Percentiles rank a stretch among this genome's conserved stretches.
Conservation (phyloP, 2,329 filamentous ascomycete genomes). For the Exophiala sideris region DNA sequence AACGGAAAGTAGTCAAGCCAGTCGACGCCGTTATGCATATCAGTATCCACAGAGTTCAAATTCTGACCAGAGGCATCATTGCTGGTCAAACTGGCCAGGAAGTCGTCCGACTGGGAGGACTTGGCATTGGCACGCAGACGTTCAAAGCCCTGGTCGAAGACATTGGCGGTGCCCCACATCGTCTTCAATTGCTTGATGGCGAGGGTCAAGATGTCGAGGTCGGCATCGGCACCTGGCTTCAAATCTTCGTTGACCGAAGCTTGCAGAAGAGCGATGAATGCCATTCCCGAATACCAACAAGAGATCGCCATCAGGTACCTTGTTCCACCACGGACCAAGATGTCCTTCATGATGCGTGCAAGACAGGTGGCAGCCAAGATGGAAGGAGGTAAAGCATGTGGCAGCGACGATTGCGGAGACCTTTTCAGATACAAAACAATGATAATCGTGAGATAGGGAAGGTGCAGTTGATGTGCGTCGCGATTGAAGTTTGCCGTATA, state of each 20-base stretch:
- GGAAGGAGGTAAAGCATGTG: slow-evolving; percentile 37
- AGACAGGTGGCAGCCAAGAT: slow-evolving; percentile 41
- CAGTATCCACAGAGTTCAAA: not conserved
- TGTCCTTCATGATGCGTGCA: slow-evolving; percentile 39
- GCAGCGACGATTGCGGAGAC: slow-evolving; percentile 35
- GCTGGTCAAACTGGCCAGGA: not conserved
- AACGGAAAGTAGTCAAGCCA: slow-evolving; percentile 38
- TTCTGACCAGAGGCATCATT: not conserved
- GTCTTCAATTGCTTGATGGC: slow-evolving; percentile 35
- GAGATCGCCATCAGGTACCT: slow-evolving; percentile 40
- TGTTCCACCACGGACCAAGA: slow-evolving; percentile 34
- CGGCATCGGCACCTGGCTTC: slow-evolving; percentile 34
- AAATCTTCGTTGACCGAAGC: slow-evolving; percentile 36
- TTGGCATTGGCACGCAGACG: slow-evolving; percentile 24
- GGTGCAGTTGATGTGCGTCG: slow-evolving; percentile 42
- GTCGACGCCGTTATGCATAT: slow-evolving; percentile 28
- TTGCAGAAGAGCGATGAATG: slow-evolving; percentile 42
- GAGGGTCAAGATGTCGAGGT: slow-evolving; percentile 34
- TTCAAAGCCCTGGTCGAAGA: slow-evolving; percentile 35
- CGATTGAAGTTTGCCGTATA: slow-evolving; percentile 37
- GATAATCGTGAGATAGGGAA: slow-evolving; percentile 43
- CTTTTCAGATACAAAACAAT: slow-evolving; percentile 40
- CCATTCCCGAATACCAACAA: slow-evolving; percentile 44
- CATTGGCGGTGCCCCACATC: slow-evolving; percentile 40
- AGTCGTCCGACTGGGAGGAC: not conserved